Percentiles rank a stretch among this genome's conserved stretches.
These are phyloP conservation scores for Tolypocladium pustulatum DNA, from an alignment of 2,329 filamentous ascomycete genomes.

Conservation along the genomic window DNA sequence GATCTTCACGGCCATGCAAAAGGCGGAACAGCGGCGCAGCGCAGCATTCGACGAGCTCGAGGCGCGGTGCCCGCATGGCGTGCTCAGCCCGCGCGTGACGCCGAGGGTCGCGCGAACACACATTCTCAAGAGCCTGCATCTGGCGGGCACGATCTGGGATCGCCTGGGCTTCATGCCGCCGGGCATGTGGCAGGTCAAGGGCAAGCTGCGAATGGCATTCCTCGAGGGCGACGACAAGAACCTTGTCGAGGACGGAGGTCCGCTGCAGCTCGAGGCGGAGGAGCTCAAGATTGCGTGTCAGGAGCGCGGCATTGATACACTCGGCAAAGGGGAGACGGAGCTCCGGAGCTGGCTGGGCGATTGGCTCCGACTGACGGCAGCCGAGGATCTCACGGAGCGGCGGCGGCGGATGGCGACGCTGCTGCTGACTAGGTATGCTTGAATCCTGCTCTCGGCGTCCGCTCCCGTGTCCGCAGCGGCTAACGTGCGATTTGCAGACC, in stretches of 20 bases:
- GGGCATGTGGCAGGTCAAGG: slow-evolving; percentile 40
- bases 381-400: slow-evolving; percentile 24
- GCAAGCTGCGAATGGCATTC: slow-evolving; percentile 48
- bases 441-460: background rate
- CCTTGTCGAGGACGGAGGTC: slow-evolving; percentile 52
- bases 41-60: slow-evolving; percentile 35
- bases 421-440: slow-evolving; percentile 29
- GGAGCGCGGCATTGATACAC: slow-evolving; percentile 54
- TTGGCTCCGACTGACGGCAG: slow-evolving; percentile 37
- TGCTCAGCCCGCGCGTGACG: slow-evolving; percentile 20
- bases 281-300: slow-evolving; percentile 63
- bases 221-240: slow-evolving; percentile 61
- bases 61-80: slow-evolving; percentile 21
- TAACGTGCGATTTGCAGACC: slow-evolving; percentile 15
- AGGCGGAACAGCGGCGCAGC: slow-evolving; percentile 41
- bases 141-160: slow-evolving; percentile 40
- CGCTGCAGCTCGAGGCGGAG: slow-evolving; percentile 40
- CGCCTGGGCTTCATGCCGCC: slow-evolving; percentile 35
- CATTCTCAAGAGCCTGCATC: slow-evolving; percentile 30
- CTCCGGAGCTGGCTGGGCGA: slow-evolving; percentile 34
- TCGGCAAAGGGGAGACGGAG: slow-evolving; percentile 46
- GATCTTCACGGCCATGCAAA: slow-evolving; percentile 44
- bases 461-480: background rate
- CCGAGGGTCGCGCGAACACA: slow-evolving; percentile 21
- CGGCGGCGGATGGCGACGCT: slow-evolving; percentile 27